phyloP scores from a whole-genome alignment of 2,329 filamentous ascomycete species.

The Fusarium sacchari region DNA sequence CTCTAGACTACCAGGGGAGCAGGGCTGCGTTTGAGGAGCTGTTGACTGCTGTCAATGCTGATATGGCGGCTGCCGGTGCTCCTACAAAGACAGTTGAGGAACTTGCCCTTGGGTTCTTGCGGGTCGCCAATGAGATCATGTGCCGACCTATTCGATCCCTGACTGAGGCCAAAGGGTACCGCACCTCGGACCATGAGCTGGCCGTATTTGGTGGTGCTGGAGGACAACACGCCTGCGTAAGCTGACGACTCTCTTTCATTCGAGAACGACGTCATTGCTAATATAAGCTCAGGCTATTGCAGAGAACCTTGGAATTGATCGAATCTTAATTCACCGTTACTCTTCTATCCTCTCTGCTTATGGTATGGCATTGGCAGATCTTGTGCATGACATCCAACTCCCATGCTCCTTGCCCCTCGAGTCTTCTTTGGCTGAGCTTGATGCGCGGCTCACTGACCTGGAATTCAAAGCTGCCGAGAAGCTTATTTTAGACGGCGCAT shows the following conservation, averaged over 20 bases:
- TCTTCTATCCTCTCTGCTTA: constrained; percentile 90
- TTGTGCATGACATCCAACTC: constrained; percentile 75
- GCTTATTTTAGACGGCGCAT: constrained; percentile 65
- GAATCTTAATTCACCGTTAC: constrained; percentile 87
- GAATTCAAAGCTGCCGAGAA: neutral
- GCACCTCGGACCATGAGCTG: constrained; percentile 86
- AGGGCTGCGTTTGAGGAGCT: constrained; percentile 79
- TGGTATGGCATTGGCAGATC: constrained; percentile 81
- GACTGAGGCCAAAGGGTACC: constrained; percentile 90
- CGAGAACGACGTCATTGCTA: neutral
- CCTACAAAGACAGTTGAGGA: constrained; percentile 78
- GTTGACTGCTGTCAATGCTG: constrained; percentile 78
- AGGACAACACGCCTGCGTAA: constrained; percentile 85
- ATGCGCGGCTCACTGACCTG: constrained; percentile 54
- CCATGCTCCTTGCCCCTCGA: constrained; percentile 63
- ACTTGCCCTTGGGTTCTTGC: constrained; percentile 87
- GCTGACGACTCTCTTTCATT: neutral
- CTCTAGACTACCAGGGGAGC: constrained; percentile 79
- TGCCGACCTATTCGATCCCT: constrained; percentile 87
- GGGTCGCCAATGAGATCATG: constrained; percentile 92
- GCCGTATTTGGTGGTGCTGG: constrained; percentile 93
- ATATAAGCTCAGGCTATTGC: constrained; percentile 52
- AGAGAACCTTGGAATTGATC: constrained; percentile 81
- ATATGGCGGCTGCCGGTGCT: constrained; percentile 64
- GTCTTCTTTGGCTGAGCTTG: constrained; percentile 77